Conservation (phyloP, 495 filamentous ascomycete species). For the Penicillium paxilli region DNA sequence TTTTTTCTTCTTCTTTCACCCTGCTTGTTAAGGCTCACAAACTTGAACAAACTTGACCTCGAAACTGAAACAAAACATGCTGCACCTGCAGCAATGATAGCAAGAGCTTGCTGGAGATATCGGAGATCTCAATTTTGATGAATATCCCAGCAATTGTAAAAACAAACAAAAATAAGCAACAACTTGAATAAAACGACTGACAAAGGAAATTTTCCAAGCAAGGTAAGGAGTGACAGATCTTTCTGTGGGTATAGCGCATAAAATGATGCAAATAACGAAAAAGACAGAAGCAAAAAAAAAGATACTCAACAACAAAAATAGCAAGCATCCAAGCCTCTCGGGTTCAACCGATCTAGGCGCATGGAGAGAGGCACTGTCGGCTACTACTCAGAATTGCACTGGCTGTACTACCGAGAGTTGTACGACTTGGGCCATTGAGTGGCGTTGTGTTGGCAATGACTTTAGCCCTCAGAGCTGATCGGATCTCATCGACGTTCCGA, state of each 20-base stretch:
- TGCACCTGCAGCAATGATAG: background rate
- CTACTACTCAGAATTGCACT: background rate
- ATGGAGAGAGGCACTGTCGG: background rate
- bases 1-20: background rate
- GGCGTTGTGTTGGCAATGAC: conserved; percentile 26
- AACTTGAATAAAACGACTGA: background rate
- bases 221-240: background rate
- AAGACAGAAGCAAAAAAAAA: too few relatives aligned
- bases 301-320: background rate
- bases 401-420: background rate
- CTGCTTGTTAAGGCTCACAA: background rate
- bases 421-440: background rate
- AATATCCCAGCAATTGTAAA: background rate
- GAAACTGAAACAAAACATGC: background rate
- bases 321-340: background rate
- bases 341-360: background rate
- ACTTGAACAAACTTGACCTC: background rate
- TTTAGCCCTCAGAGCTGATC: conserved; percentile 52
- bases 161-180: background rate
- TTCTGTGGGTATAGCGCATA: background rate
- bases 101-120: background rate
- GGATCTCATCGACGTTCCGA: conserved; percentile 60
- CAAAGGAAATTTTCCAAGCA: background rate
- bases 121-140: background rate
- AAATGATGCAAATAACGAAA: background rate